Percentiles rank a stretch among this genome's conserved stretches.
phyloP scores from a whole-genome alignment of 495 filamentous ascomycete species.

The Tuber brumale region DNA sequence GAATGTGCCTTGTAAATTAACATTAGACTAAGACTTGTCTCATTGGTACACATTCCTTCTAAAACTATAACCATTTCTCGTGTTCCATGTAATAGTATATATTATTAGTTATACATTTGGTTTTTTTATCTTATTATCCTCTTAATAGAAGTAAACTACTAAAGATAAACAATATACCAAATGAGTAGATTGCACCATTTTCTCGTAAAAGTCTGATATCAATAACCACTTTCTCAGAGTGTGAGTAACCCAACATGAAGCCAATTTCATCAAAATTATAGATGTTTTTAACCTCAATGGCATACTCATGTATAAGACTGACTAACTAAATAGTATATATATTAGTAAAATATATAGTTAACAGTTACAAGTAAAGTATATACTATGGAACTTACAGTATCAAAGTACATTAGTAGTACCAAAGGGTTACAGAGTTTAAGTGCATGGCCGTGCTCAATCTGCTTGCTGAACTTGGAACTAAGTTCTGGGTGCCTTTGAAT shows the following conservation, averaged over 20 bases:
- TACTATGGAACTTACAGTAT: background rate
- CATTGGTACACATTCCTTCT: background rate
- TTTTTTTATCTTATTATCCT: background rate
- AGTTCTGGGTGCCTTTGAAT: no score
- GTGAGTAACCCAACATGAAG: background rate
- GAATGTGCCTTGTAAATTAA: background rate
- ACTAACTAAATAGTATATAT: background rate
- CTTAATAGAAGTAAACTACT: no score
- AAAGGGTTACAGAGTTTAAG: no score
- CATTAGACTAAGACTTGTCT: background rate
- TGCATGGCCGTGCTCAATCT: no score
- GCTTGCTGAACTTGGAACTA: no score
- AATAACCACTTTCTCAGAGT: background rate
- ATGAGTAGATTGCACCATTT: background rate
- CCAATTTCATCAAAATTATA: background rate
- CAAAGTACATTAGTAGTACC: background rate
- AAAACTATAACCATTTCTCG: background rate
- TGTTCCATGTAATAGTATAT: accelerated
- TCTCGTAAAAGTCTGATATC: background rate
- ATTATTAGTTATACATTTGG: background rate
- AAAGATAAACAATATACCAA: background rate
- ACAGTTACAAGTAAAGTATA: background rate
- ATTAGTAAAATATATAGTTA: background rate
- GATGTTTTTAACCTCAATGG: background rate
- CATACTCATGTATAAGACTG: background rate